Conservation (phyloP, 2,329 filamentous ascomycete genomes). For the Ascochyta fabae region DNA sequence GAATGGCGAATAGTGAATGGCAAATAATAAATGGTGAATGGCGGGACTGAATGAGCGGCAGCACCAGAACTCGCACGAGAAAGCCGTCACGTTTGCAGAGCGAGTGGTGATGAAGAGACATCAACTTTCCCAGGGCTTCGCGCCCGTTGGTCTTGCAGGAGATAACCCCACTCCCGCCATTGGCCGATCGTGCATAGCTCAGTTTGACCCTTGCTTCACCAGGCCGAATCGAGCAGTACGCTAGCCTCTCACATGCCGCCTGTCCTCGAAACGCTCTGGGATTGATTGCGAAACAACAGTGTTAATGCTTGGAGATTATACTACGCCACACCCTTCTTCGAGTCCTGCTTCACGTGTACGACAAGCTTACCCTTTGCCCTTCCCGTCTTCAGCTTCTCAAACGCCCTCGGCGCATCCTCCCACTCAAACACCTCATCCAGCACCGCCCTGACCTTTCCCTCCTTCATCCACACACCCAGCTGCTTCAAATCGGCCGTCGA, state of each 20-base stretch:
- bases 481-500: constrained; percentile 55
- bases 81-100: constrained; percentile 21
- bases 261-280: constrained; percentile 16
- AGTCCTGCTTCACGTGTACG: constrained; percentile 41
- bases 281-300: constrained; percentile 11
- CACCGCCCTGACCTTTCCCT: constrained; percentile 64
- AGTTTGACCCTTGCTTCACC: constrained; percentile 30
- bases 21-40: too few species aligned
- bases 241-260: constrained; percentile 36
- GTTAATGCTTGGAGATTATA: not conserved
- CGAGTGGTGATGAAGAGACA: constrained; percentile 30
- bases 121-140: constrained; percentile 5
- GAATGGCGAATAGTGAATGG: too few species aligned
- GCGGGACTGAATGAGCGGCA: too few species aligned
- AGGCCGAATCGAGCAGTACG: constrained; percentile 23
- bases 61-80: constrained; percentile 13
- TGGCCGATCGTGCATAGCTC: constrained; percentile 17
- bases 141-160: constrained; percentile 7
- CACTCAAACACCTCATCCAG: constrained; percentile 64
- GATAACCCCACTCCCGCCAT: constrained; percentile 15
- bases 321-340: not conserved
- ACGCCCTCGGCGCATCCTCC: constrained; percentile 64
- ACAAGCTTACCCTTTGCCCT: constrained; percentile 67
- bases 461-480: constrained; percentile 62
- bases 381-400: constrained; percentile 63